Conservation (phyloP, 345 rosid species). For the Rhodomyrtus tomentosa region DNA sequence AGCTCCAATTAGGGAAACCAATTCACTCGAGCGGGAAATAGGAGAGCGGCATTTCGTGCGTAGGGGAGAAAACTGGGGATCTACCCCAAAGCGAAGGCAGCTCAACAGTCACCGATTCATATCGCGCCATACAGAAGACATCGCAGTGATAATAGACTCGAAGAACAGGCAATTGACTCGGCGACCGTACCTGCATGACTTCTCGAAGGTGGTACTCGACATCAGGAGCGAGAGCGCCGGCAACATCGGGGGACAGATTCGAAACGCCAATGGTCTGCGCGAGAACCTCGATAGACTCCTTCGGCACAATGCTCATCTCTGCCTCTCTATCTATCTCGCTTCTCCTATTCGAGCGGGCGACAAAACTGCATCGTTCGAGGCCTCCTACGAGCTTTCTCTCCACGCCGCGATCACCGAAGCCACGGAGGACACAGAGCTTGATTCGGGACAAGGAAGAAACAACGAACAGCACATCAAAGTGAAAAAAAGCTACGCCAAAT, state of each 20-base stretch:
- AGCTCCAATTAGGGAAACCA: not conserved
- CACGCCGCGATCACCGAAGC: not conserved
- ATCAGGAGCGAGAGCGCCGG: constrained; percentile 56
- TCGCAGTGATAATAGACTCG: not conserved
- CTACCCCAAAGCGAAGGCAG: not conserved
- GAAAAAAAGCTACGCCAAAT: not conserved
- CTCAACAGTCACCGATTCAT: not conserved
- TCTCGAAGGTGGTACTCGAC: constrained; percentile 87
- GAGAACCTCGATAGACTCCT: constrained; percentile 77
- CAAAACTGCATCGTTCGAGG: not conserved
- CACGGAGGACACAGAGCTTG: not conserved
- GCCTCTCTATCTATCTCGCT: not conserved
- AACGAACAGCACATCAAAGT: not conserved
- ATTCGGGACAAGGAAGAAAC: not conserved
- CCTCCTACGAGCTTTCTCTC: not conserved
- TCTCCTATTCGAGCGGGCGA: not conserved
- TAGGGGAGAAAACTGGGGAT: no score
- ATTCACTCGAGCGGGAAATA: not conserved
- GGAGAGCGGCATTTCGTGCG: not conserved
- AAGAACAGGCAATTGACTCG: not conserved
- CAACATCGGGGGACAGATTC: constrained; percentile 57
- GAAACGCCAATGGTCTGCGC: constrained; percentile 81
- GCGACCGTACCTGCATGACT: constrained; percentile 58
- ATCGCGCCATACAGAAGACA: not conserved
- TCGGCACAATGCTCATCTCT: constrained; percentile 40